Evolutionary conservation across 2,329 filamentous ascomycete species (phyloP), one percentile per base, ranked within the genome.

Genomic region (Pestalotiopsis sp.): DNA sequence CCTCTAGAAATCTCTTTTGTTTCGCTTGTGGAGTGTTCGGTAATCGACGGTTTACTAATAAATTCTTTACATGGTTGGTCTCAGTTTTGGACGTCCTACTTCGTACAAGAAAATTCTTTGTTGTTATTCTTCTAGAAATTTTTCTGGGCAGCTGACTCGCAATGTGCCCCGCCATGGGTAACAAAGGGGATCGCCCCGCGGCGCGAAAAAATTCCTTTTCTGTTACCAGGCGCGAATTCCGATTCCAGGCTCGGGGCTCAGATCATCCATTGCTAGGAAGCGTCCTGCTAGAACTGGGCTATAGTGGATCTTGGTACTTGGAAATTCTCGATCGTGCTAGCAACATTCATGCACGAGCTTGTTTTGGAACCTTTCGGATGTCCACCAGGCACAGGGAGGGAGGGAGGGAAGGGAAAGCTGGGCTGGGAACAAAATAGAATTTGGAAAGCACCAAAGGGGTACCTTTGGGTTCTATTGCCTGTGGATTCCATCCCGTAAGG

Each of bases 401-500:
- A 38, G 36, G 31, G n/a, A 49, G 23, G 13, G 23, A 23, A 23
- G 23, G 6, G 1, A 36, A 36, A 36, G 31, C 31, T 36, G 31
- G 31, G 31, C 7, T 36, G 31, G 31, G 31, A 36, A 7, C 23
- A 7, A 36, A 36, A 7, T 36, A 9, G 31, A 9, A 36, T 36
- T 36, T 36, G 31, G 31, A 36, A 36, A 36, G 31, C 31, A 7
- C 31, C 7, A 36, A 36, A 36, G 25, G 17, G 11, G 56, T 41
- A 60, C 31, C 20, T 27, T 58, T 56, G 23, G 56, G 65, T 17
- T 17, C n/a, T 41, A 36, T 38, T 49, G 23, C 31, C 39, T 52
- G 65, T 67, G 65, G 65, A 67, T 67, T 56, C 52, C 36, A 67
- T 66, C 64, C 45, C 57, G 64, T 66, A 66, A 66, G 36, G 23